Evolutionary conservation across 2,329 filamentous ascomycete genomes (phyloP).

Genomic region (Colletotrichum gloeosporioides): DNA sequence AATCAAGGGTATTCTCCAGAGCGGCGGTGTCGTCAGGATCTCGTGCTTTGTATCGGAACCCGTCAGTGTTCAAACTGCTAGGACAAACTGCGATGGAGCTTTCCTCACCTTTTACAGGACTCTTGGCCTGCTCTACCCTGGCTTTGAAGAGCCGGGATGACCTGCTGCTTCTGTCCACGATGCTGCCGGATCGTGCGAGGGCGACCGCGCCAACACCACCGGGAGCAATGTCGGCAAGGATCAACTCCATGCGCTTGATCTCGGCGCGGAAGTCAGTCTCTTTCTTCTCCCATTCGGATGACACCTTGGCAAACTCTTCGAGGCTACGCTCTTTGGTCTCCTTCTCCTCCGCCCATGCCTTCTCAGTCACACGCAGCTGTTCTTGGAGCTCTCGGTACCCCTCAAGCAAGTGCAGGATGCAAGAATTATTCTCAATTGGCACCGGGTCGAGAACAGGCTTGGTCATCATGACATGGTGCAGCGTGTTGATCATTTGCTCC

Average conservation of each 20-base stretch:
- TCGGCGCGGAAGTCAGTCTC: conserved; percentile 42
- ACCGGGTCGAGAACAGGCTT: conserved; percentile 37
- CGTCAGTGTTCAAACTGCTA: not conserved
- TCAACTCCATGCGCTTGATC: conserved; percentile 43
- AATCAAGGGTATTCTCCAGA: not conserved
- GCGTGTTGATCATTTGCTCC: conserved; percentile 47
- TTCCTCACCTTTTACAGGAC: not conserved
- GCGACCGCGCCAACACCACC: conserved; percentile 50
- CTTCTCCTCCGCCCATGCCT: conserved; percentile 4
- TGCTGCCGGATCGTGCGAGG: conserved; percentile 45
- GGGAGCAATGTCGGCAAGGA: conserved; percentile 36
- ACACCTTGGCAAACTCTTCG: conserved; percentile 38
- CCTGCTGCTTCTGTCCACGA: conserved; percentile 41
- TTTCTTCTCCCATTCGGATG: conserved; percentile 42
- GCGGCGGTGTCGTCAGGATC: not conserved
- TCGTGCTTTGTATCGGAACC: not conserved
- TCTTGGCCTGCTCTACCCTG: conserved; percentile 31
- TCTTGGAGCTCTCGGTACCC: conserved; percentile 34
- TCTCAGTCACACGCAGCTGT: conserved; percentile 22
- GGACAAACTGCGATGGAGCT: not conserved
- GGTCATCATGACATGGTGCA: conserved; percentile 48
- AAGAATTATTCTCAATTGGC: conserved; percentile 45
- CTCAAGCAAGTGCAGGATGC: conserved; percentile 44
- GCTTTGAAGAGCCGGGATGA: conserved; percentile 35
- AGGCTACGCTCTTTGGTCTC: conserved; percentile 28